phyloP scores from a whole-genome alignment of 176 grass and related monocot species.

The Oryza glumipatula region DNA sequence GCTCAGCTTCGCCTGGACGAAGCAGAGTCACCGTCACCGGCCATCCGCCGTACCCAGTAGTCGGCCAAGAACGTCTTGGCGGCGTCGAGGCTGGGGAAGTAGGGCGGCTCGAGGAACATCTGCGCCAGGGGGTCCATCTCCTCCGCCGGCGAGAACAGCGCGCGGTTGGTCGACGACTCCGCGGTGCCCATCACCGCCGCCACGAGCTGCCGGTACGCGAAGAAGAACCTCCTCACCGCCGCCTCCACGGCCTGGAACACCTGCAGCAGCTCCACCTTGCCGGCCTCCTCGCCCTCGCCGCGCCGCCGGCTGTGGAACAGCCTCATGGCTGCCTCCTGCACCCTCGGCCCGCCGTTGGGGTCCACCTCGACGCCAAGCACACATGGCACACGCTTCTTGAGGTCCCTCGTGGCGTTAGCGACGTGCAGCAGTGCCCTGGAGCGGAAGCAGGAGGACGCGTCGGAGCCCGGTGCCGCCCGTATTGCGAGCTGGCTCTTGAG shows the following conservation, averaged over 20 bases:
- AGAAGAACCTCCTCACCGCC: slow-evolving; percentile 79
- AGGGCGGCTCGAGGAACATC: slow-evolving; percentile 90
- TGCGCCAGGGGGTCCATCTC: slow-evolving; percentile 67
- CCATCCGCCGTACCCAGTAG: slow-evolving; percentile 66
- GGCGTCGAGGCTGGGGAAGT: slow-evolving; percentile 95
- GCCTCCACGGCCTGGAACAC: slow-evolving; percentile 76
- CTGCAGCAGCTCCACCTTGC: slow-evolving; percentile 84
- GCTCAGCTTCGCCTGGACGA: slow-evolving; percentile 38
- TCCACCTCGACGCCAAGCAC: slow-evolving; percentile 84
- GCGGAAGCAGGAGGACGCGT: slow-evolving; percentile 74
- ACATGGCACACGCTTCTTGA: slow-evolving; percentile 72
- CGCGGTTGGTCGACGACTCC: slow-evolving; percentile 63
- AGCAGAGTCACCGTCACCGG: slow-evolving; percentile 28
- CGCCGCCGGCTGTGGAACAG: slow-evolving; percentile 76
- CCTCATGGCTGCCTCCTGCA: slow-evolving; percentile 89
- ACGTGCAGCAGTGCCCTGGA: slow-evolving; percentile 67
- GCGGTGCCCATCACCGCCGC: slow-evolving; percentile 70
- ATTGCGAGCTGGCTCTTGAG: slow-evolving; percentile 88
- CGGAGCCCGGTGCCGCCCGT: slow-evolving; percentile 49
- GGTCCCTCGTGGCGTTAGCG: slow-evolving; percentile 56
- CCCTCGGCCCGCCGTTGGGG: slow-evolving; percentile 80
- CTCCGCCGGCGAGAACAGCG: slow-evolving; percentile 65
- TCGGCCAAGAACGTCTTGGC: slow-evolving; percentile 92
- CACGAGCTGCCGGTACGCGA: slow-evolving; percentile 76
- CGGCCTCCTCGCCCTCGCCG: slow-evolving; percentile 56